A percentile compares a stretch with the other conserved stretches of the same genome.
phyloP scores from a whole-genome alignment of 805 yeast genomes.

The Metschnikowia peoriensis region DNA sequence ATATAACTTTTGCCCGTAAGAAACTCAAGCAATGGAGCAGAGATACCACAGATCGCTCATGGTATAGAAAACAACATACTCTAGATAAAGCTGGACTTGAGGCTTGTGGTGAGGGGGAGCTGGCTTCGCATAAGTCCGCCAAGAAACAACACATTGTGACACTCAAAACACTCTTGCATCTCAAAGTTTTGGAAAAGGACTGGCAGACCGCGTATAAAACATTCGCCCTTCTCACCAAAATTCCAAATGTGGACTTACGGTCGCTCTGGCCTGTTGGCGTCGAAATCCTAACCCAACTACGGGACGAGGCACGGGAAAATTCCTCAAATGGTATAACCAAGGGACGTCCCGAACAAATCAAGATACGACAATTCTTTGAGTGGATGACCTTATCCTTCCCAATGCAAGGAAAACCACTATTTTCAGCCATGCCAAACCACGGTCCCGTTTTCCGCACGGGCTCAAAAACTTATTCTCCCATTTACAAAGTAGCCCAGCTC shows the following conservation, averaged over 20 bases:
- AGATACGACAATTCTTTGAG: slow-evolving; percentile 33
- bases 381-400: slow-evolving; percentile 35
- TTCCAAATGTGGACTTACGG: slow-evolving; percentile 51
- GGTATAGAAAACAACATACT: slow-evolving; percentile 10
- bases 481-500: slow-evolving; percentile 38
- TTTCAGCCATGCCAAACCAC: slow-evolving; percentile 12
- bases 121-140: slow-evolving; percentile 5
- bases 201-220: slow-evolving; percentile 58
- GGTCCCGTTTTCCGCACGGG: slow-evolving; percentile 44
- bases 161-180: slow-evolving; percentile 47
- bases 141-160: slow-evolving; percentile 30
- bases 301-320: slow-evolving; percentile 2
- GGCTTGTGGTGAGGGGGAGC: slow-evolving; percentile 12
- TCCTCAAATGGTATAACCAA: background rate
- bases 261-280: slow-evolving; percentile 64
- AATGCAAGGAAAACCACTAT: slow-evolving; percentile 8
- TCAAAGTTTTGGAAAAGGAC: slow-evolving; percentile 44
- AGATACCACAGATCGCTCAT: slow-evolving; percentile 6
- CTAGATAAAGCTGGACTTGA: slow-evolving; percentile 18
- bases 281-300: slow-evolving; percentile 42
- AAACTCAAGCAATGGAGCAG: slow-evolving; percentile 10
- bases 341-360: slow-evolving; percentile 14
- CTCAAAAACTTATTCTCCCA: slow-evolving; percentile 38
- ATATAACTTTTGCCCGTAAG: slow-evolving; percentile 5
- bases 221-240: slow-evolving; percentile 48